A percentile compares a stretch with the other conserved stretches of the same genome.
phyloP scores from a whole-genome alignment of 208 protist species.

The Endotrypanum monterogeii region DNA sequence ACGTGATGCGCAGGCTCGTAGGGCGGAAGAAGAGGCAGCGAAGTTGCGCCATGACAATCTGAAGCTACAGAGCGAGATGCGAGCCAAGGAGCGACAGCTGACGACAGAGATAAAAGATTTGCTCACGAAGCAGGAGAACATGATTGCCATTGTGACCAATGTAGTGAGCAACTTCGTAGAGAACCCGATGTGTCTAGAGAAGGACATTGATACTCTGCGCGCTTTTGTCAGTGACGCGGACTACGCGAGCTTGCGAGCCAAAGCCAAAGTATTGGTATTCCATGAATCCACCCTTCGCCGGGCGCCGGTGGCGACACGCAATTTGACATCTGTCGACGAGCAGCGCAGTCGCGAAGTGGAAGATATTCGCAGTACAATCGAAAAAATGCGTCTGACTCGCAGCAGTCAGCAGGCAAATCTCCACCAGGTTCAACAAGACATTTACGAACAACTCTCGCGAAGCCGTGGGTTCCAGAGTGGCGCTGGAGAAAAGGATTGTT shows the following conservation, averaged over 20 bases:
- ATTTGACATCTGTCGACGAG: not conserved
- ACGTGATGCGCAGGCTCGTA: constrained; percentile 36
- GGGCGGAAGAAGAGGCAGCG: constrained; percentile 37
- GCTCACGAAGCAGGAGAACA: constrained; percentile 25
- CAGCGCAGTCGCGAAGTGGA: constrained; percentile 17
- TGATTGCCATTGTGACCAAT: constrained; percentile 14
- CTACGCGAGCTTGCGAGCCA: constrained; percentile 21
- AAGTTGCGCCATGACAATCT: constrained; percentile 40
- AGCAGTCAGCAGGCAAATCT: constrained; percentile 25
- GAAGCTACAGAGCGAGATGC: constrained; percentile 26
- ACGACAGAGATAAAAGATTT: constrained; percentile 27
- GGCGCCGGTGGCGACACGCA: not conserved
- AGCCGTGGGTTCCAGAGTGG: constrained; percentile 23
- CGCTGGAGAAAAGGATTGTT: not conserved
- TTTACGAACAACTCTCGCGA: constrained; percentile 36
- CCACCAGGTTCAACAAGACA: constrained; percentile 28
- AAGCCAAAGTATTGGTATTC: constrained; percentile 26
- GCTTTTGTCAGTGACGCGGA: constrained; percentile 27
- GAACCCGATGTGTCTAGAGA: constrained; percentile 9
- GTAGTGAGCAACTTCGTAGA: constrained; percentile 12
- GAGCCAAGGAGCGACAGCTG: constrained; percentile 22
- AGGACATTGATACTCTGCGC: constrained; percentile 29
- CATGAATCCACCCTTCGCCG: constrained; percentile 6
- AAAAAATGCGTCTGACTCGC: constrained; percentile 23
- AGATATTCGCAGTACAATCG: constrained; percentile 15